phyloP scores from a whole-genome alignment of 2,329 filamentous ascomycete species.

The Cladosporium colombiae region DNA sequence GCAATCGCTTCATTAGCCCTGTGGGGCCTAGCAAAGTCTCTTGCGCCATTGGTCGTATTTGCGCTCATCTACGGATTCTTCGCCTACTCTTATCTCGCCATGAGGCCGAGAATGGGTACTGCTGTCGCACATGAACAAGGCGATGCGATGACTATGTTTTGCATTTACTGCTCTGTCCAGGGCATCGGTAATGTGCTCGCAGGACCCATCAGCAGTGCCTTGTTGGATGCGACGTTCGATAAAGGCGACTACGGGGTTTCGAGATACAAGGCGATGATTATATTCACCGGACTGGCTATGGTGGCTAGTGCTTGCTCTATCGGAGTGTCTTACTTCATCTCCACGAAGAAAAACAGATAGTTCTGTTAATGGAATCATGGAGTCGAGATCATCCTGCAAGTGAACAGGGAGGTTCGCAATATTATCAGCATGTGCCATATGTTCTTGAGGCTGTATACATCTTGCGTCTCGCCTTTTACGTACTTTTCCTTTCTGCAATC shows the following conservation, averaged over 20 bases:
- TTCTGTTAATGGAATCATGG: not conserved
- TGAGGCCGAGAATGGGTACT: slow-evolving; percentile 22
- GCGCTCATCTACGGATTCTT: slow-evolving; percentile 48
- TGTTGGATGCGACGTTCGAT: not conserved
- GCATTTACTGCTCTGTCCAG: not conserved
- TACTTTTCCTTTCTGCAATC: not conserved
- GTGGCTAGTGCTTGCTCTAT: not conserved
- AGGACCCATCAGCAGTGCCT: not conserved
- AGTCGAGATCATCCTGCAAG: not conserved
- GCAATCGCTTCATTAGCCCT: not conserved
- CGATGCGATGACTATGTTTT: not conserved
- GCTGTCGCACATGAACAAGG: not conserved
- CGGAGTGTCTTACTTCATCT: not conserved
- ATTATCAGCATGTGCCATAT: not conserved
- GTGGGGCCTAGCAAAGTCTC: slow-evolving; percentile 12
- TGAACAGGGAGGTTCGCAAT: not conserved
- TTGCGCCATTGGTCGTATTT: slow-evolving; percentile 41
- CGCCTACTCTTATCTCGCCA: slow-evolving; percentile 43
- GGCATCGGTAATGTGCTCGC: not conserved
- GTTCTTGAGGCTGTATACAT: not conserved
- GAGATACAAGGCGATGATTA: not conserved
- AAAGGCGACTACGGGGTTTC: not conserved
- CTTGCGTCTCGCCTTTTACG: not conserved
- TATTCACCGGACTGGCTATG: not conserved
- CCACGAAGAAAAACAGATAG: not conserved